These are phyloP conservation scores for Nidularia sp. DNA, from an alignment of 768 basidiomycete species.

Conservation along the genomic window DNA sequence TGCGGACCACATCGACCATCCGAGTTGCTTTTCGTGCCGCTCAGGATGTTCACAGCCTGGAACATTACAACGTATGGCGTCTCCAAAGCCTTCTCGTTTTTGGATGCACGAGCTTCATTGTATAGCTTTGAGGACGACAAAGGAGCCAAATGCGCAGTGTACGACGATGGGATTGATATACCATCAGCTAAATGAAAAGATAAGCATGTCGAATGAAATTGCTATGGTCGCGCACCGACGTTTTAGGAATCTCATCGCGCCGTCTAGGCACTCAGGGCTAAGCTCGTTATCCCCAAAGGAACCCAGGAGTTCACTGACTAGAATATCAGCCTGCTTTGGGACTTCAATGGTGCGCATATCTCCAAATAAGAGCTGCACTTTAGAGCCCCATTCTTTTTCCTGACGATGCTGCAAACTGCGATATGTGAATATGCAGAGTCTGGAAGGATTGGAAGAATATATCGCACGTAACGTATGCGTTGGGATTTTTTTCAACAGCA, in stretches of 20 bases:
- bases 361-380: constrained; percentile 82
- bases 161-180: constrained; percentile 94
- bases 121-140: constrained; percentile 91
- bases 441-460: constrained; percentile 3
- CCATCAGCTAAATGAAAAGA: constrained; percentile 60
- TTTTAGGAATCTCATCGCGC: constrained; percentile 90
- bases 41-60: constrained; percentile 86
- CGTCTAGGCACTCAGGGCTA: constrained; percentile 96
- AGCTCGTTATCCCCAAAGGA: constrained; percentile 99
- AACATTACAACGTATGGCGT: constrained; percentile 99
- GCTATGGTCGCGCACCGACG: constrained; percentile 39
- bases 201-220: background rate
- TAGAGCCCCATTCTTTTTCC: constrained; percentile 75
- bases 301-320: constrained; percentile 93
- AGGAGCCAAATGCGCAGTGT: constrained; percentile 92
- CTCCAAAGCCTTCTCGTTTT: constrained; percentile 73
- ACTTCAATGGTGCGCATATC: constrained; percentile 87
- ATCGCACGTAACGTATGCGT: constrained; percentile 89
- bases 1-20: constrained; percentile 71
- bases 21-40: constrained; percentile 51
- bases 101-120: constrained; percentile 69
- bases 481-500: constrained; percentile 96
- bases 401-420: constrained; percentile 80
- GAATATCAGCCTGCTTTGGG: constrained; percentile 86
- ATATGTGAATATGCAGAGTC: background rate